Evolutionary conservation across 2,329 filamentous ascomycete species (phyloP).

Genomic region (Fusarium newnesense): DNA sequence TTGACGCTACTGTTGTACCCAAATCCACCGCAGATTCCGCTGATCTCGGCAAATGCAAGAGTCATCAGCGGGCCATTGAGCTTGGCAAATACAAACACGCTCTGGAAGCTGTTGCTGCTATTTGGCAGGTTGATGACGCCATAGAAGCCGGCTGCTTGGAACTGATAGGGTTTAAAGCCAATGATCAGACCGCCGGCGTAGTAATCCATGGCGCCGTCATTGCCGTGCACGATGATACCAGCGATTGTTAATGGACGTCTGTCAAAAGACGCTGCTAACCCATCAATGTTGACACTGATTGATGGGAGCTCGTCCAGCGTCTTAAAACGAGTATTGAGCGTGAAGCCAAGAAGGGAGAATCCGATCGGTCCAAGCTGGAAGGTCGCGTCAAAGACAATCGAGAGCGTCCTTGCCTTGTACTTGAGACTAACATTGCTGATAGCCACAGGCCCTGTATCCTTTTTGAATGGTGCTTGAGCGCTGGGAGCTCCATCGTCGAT

Average conservation of each 20-base stretch:
- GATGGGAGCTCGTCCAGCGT: background rate
- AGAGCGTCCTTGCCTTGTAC: background rate
- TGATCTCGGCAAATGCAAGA: constrained; percentile 51
- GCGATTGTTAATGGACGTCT: constrained; percentile 50
- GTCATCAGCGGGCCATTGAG: constrained; percentile 53
- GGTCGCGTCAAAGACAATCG: background rate
- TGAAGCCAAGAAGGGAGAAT: constrained; percentile 1
- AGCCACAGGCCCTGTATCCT: background rate
- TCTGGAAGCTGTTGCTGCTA: constrained; percentile 35
- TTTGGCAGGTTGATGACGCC: constrained; percentile 35
- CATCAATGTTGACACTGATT: constrained; percentile 41
- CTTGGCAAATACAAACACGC: constrained; percentile 51
- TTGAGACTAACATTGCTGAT: background rate
- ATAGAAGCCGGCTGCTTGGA: constrained; percentile 55
- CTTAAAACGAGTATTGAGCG: background rate
- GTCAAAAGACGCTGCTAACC: constrained; percentile 49
- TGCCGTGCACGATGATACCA: constrained; percentile 48
- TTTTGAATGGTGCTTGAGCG: background rate
- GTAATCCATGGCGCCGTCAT: constrained; percentile 39
- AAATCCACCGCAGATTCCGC: constrained; percentile 51
- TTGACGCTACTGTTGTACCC: constrained; percentile 52
- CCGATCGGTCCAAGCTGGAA: constrained; percentile 5
- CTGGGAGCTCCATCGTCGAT: background rate
- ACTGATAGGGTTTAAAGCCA: constrained; percentile 48
- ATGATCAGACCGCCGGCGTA: constrained; percentile 53